A percentile compares a stretch with the other conserved stretches of the same genome.
These are phyloP conservation scores for Fusarium sp. DNA, from an alignment of 2,329 filamentous ascomycete species.

Conservation along the genomic window DNA sequence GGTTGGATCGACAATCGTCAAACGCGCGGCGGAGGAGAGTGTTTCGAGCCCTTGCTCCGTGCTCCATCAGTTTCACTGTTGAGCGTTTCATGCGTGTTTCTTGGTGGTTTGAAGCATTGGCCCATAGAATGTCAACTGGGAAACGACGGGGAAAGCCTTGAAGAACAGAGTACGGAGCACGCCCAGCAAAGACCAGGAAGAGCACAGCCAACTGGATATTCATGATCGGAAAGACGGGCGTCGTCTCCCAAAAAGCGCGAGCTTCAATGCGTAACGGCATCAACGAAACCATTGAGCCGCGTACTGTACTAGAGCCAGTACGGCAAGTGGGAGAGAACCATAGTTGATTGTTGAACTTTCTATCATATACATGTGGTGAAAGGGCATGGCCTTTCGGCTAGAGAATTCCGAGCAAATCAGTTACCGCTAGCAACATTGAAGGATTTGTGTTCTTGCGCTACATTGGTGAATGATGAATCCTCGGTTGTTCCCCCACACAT, in stretches of 20 bases:
- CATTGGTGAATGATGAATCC: slow-evolving; percentile 19
- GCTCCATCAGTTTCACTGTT: slow-evolving; percentile 37
- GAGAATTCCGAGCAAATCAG: slow-evolving; percentile 23
- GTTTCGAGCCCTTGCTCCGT: slow-evolving; percentile 36
- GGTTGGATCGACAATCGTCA: slow-evolving; percentile 39
- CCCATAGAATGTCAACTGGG: slow-evolving; percentile 33
- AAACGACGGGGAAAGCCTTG: slow-evolving; percentile 23
- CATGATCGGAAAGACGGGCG: background rate
- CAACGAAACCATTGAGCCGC: slow-evolving; percentile 1
- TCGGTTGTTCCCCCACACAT: slow-evolving; percentile 40
- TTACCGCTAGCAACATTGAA: slow-evolving; percentile 28
- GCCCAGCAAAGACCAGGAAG: background rate
- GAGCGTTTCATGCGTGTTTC: slow-evolving; percentile 41
- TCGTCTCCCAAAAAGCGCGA: background rate
- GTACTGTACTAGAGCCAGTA: slow-evolving; percentile 5
- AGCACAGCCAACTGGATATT: slow-evolving; percentile 11
- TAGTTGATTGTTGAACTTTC: background rate
- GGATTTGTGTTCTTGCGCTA: slow-evolving; percentile 21
- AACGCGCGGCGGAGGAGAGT: slow-evolving; percentile 31
- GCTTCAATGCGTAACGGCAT: background rate
- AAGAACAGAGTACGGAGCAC: no score
- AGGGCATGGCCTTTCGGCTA: slow-evolving; percentile 4
- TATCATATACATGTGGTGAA: slow-evolving; percentile 12
- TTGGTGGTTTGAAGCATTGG: slow-evolving; percentile 39
- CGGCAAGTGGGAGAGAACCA: slow-evolving; percentile 18